Evolutionary conservation across 768 basidiomycete genomes (phyloP), one percentile per base, ranked within the genome.

Genomic region (Trametes elegans): DNA sequence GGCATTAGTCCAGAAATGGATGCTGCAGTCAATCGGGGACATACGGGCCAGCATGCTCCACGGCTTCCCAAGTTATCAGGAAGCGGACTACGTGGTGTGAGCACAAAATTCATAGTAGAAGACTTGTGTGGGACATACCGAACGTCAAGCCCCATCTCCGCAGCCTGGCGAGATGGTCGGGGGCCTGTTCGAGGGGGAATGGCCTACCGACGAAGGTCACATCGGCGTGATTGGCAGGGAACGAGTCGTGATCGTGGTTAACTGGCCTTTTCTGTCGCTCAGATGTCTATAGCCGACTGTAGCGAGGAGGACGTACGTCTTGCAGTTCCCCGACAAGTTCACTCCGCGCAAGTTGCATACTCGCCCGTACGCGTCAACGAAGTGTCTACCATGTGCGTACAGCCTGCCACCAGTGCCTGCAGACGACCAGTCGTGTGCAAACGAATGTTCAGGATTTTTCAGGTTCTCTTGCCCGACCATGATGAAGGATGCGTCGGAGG

Each of bases 51-150:
- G 80, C 83, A 66, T 98, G 97, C 66, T 98, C 96, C 14, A 98
- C 78, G 0, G 96, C 93, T 68, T 99, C 96, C 96, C 96, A 99
- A 1, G 96, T 95, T 4, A 98, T 83, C 24, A 95, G 83, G 63
- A 99, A 93, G 35, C 95, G 81, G 48, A 97, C 92, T 94, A 52
- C 3, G 50, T 18, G 18, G 1, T 36, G 32, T 9, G 14, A 4
- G 53, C 39, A 21, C 47, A 1, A 19, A 56, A 6, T 51, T 39
- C 4, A 43, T 24, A 23, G 8, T 29, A 8, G 47, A n/a, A 8
- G 50, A 27, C 5, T 11, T n/a, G n/a, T 6, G 16, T n/a, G 48
- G n/a, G 1, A 76, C 87, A 19, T 62, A 93, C 93, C 76, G 66
- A 93, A 91, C 0, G 89, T 87, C 62, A 95, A 71, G 0, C 94